Evolutionary conservation across 2,329 filamentous ascomycete species (phyloP).

Genomic region (Sporothrix euskadiensis): DNA sequence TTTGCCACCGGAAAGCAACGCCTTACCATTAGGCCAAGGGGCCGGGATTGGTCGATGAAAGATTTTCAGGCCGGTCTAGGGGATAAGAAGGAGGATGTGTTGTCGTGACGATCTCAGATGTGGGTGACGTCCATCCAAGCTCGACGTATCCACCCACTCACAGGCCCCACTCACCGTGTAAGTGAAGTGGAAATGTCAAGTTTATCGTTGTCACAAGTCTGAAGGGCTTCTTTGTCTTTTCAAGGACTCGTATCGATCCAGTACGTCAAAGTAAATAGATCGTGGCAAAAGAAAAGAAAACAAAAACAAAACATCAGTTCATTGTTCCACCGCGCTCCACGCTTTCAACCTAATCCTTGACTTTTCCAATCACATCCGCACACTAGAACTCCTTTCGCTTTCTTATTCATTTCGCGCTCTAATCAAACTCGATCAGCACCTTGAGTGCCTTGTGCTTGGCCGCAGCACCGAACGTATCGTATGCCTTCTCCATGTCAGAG

Average conservation of each 20-base stretch:
- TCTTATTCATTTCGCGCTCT: not conserved
- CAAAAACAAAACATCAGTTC: not conserved
- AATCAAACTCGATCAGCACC: slow-evolving; percentile 44
- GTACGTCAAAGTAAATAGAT: not conserved
- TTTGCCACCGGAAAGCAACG: slow-evolving; percentile 35
- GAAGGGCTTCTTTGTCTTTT: too few species aligned
- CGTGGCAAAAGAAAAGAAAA: not conserved
- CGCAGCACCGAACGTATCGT: slow-evolving; percentile 46
- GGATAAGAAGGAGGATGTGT: not conserved
- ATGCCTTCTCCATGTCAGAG: slow-evolving; percentile 47
- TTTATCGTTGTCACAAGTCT: too few species aligned
- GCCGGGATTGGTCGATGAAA: slow-evolving; percentile 24
- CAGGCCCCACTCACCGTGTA: not conserved
- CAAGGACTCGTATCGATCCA: too few species aligned
- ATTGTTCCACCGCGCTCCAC: not conserved
- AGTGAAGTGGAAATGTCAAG: too few species aligned
- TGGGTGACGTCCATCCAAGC: not conserved
- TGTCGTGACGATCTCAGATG: not conserved
- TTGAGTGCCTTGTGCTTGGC: slow-evolving; percentile 48
- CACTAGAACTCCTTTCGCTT: not conserved
- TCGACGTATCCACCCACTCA: not conserved
- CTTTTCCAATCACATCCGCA: not conserved
- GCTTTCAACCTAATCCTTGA: not conserved
- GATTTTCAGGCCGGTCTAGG: not conserved
- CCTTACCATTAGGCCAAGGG: slow-evolving; percentile 35